A percentile compares a stretch with the other conserved stretches of the same genome.
phyloP scores from a whole-genome alignment of 345 rosid species.

The Rhodomyrtus tomentosa region DNA sequence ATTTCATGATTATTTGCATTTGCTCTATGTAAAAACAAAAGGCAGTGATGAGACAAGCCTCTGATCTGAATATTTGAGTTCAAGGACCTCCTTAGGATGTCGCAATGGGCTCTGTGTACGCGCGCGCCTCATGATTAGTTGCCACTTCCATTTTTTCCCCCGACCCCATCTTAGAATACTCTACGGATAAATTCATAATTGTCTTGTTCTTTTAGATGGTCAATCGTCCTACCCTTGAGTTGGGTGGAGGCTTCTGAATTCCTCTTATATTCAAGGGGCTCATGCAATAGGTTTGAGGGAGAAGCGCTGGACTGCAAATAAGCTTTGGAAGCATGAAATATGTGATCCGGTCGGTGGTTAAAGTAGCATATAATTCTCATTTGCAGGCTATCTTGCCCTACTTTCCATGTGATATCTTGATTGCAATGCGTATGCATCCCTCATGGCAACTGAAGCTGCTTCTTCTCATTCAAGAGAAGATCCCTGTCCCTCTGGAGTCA shows the following conservation, averaged over 20 bases:
- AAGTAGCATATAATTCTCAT: background rate
- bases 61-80: no score
- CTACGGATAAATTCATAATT: background rate
- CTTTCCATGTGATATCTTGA: slow-evolving; percentile 86
- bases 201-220: slow-evolving; percentile 43
- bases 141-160: no score
- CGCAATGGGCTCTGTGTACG: no score
- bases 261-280: background rate
- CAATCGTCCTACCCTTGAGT: slow-evolving; percentile 66
- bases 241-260: slow-evolving; percentile 72
- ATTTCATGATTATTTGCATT: no score
- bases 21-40: no score
- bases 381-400: slow-evolving; percentile 51
- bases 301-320: slow-evolving; percentile 71
- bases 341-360: background rate
- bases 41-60: no score
- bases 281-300: slow-evolving; percentile 20
- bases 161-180: no score
- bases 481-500: slow-evolving; percentile 20
- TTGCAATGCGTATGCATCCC: slow-evolving; percentile 48
- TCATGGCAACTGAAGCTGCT: slow-evolving; percentile 40
- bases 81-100: no score
- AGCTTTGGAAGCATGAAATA: background rate
- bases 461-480: slow-evolving; percentile 30
- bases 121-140: no score